These are phyloP conservation scores for Colletotrichum siamense DNA, from an alignment of 2,329 filamentous ascomycete genomes.

Conservation along the genomic window DNA sequence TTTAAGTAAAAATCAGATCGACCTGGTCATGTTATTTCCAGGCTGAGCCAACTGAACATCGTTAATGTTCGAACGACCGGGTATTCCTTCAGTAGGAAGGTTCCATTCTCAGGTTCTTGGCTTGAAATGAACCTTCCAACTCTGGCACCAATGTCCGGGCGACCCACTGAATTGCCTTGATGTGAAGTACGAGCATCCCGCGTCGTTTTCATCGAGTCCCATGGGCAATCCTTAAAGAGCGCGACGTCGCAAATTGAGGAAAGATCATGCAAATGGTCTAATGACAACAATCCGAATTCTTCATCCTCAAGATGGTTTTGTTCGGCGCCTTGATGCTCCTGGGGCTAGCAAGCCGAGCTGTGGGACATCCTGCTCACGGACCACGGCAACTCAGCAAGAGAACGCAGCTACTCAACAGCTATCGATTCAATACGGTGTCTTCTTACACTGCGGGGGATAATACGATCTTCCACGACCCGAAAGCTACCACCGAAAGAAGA, in stretches of 20 bases:
- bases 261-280: rapidly evolving
- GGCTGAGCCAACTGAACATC: too few species aligned
- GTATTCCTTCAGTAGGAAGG: not conserved
- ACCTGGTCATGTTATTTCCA: too few species aligned
- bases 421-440: not conserved
- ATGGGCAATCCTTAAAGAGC: not conserved
- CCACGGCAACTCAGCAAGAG: not conserved
- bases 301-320: not conserved
- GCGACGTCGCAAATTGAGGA: not conserved
- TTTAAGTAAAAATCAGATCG: rapidly evolving
- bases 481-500: not conserved
- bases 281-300: not conserved
- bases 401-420: not conserved
- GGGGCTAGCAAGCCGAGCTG: not conserved
- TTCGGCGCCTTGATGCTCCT: not conserved
- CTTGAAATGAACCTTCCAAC: not conserved
- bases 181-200: not conserved
- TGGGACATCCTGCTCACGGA: not conserved
- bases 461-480: not conserved
- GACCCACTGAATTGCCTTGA: not conserved
- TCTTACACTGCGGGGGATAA: not conserved
- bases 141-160: not conserved
- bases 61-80: too few species aligned
- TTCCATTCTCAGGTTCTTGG: not conserved
- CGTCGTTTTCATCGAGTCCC: too few species aligned